Base-by-base conservation (phyloP, 2,329 filamentous ascomycete species). In the Diaporthe citriasiana region DNA sequence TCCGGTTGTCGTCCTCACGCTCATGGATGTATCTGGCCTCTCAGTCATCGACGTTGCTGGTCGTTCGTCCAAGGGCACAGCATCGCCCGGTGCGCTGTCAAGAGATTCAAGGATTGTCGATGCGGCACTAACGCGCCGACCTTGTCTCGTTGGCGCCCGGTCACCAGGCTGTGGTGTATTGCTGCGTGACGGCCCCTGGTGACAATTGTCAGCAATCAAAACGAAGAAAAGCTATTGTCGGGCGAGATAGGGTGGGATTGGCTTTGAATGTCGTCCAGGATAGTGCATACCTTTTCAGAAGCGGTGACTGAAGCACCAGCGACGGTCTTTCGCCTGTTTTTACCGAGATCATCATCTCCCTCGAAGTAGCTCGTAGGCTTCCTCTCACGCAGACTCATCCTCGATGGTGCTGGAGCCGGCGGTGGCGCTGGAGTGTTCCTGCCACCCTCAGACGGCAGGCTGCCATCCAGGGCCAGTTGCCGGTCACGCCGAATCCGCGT, bases 361-460 rank as follows among this genome's bases (percentile, higher is more conserved):
- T 89, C 87, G 2, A 87, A 86, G n/a, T 86, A 84, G 70, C 87
- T 91, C 10, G 87, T 82, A 17, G 85, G 84, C 80, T 93, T 95
- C 75, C 94, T 90, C 73, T 93, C 91, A 42, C 95, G 90, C 70
- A 97, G 85, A 76, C 94, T 92, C 89, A 93, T 93, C 73, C 93
- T 88, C n/a, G 87, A 89, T 8, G 90, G 87, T 17, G 85, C 82
- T 3, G 84, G 78, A 38, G 85, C 77, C 25, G 78, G 75, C 45
- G 77, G 72, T 0, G 78, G 57, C 27, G 80, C 70, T 1, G 80
- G 76, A 5, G 81, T 76, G 17, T 79, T 77, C 15, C 80, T 78
- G 0, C 80, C 77, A 12, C 81, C 78, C 8, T 75, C 79, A 17
- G 82, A 80, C 13, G 73, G 68, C 15, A 42, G 51, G 22, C 59